These are phyloP conservation scores for Zea mays DNA, from an alignment of 176 grass and related monocot species.

Conservation along the genomic window DNA sequence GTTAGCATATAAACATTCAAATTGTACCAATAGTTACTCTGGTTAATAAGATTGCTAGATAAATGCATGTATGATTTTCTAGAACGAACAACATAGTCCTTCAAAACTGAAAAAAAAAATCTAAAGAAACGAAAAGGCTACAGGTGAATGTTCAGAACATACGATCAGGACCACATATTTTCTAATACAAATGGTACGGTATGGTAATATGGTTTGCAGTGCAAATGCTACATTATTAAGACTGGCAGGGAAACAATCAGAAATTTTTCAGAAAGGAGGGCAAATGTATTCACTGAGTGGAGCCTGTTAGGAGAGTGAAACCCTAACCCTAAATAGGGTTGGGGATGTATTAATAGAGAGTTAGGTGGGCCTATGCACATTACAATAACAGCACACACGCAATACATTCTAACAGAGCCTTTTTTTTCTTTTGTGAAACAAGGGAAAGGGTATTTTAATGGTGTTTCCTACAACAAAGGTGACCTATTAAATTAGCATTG, in stretches of 20 bases:
- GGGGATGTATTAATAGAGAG: too few relatives aligned
- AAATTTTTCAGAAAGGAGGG: background rate
- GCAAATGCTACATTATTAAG: background rate
- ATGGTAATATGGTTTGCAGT: background rate
- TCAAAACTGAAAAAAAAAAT: slow-evolving; percentile 20
- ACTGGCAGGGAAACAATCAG: slow-evolving; percentile 4
- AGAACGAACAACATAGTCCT: slow-evolving; percentile 18
- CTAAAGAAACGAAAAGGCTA: background rate
- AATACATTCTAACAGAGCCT: background rate
- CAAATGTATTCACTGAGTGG: background rate
- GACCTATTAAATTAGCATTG: background rate
- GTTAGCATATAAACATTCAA: slow-evolving; percentile 23
- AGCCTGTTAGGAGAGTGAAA: too few relatives aligned
- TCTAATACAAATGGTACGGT: background rate
- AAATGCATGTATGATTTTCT: slow-evolving; percentile 20
- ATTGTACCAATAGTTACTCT: background rate
- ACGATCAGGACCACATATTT: background rate
- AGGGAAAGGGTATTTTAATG: slow-evolving; percentile 15
- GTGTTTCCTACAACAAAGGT: background rate
- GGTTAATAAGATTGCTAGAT: slow-evolving; percentile 4
- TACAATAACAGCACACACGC: too few relatives aligned
- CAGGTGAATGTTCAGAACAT: slow-evolving; percentile 8
- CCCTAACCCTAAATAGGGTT: too few relatives aligned
- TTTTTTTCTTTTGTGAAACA: background rate
- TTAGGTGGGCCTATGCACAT: too few relatives aligned